Evolutionary conservation across 352 stramenopile genomes (phyloP), one percentile per base, ranked within the genome.

Genomic region (Phytophthora ohioensis): DNA sequence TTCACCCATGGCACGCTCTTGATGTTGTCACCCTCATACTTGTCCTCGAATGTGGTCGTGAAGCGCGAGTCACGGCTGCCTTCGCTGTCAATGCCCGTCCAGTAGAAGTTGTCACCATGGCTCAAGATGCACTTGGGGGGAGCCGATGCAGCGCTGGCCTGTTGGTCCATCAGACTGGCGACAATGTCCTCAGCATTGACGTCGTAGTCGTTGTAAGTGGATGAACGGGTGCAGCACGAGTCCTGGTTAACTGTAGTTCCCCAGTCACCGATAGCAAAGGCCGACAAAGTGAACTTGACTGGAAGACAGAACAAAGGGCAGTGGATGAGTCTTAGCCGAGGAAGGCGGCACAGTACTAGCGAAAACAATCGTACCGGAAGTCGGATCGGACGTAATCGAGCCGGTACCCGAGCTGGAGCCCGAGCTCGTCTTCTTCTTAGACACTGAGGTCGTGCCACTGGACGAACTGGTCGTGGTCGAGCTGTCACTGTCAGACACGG

Each of bases 21-120:
- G 45, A 94, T 81, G 43, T 84, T 82, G 15, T 58, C 38, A 15
- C 78, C 77, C 11, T 75, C 73, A 73, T 90, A 94, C 54, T 88
- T 88, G 51, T 67, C 75, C 55, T 94, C 87, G 54, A 94, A 94
- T 30, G 82, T 91, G 32, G 75, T 75, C 43, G 82, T 65, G 58
- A 94, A 94, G n/a, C 84, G 87, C 35, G 81, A 75, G 51, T 81
- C 67, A 15, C 69, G 75, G 31, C 83, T 84, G 8, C 62, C 65
- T 59, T 76, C 69, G 17, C 64, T 73, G 51, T 85, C 78, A 38
- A 94, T 75, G 17, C 87, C 87, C 65, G 89, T 87, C 87, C 87
- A 94, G 76, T 94, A 94, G 54, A 94, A 94, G 75, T 91, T 94
- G 74, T 94, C 87, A 43, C 85, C 86, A 67, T 93, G 86, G 41